phyloP scores from a whole-genome alignment of 768 basidiomycete species.

The Rhizopogon rudus region DNA sequence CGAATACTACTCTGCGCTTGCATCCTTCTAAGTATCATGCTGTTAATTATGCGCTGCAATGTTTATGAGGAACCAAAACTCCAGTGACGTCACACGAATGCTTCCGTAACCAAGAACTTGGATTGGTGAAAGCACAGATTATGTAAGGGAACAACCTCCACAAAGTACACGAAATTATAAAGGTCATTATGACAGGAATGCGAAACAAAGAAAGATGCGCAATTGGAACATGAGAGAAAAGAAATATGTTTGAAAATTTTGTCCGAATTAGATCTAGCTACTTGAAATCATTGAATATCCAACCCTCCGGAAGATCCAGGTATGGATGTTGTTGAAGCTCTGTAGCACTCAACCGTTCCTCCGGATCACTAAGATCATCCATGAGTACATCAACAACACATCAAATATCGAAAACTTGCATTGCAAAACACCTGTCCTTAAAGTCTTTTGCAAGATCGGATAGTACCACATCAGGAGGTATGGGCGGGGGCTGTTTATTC shows the following conservation, averaged over 20 bases:
- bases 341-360: conserved; percentile 73
- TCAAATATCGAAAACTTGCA: conserved; percentile 44
- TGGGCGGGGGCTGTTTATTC: conserved; percentile 79
- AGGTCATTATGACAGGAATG: conserved; percentile 19
- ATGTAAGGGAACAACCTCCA: conserved; percentile 10
- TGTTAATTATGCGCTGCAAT: not conserved
- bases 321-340: conserved; percentile 81
- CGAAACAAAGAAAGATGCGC: conserved; percentile 8
- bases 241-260: conserved; percentile 15
- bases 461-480: conserved; percentile 78
- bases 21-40: not conserved
- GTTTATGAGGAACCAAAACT: not conserved
- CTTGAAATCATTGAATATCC: conserved; percentile 63
- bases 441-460: conserved; percentile 81
- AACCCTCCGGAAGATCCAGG: conserved; percentile 64
- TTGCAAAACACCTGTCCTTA: conserved; percentile 82
- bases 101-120: not conserved
- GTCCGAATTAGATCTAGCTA: conserved; percentile 15
- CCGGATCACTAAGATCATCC: conserved; percentile 56
- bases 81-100: not conserved
- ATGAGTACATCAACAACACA: conserved; percentile 3
- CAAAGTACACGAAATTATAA: conserved; percentile 28
- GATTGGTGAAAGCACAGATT: conserved; percentile 16
- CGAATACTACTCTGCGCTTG: not conserved
- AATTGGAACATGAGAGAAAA: conserved; percentile 13